Evolutionary conservation across 805 yeast species (phyloP).

Genomic region (Saccharomyces mikatae): DNA sequence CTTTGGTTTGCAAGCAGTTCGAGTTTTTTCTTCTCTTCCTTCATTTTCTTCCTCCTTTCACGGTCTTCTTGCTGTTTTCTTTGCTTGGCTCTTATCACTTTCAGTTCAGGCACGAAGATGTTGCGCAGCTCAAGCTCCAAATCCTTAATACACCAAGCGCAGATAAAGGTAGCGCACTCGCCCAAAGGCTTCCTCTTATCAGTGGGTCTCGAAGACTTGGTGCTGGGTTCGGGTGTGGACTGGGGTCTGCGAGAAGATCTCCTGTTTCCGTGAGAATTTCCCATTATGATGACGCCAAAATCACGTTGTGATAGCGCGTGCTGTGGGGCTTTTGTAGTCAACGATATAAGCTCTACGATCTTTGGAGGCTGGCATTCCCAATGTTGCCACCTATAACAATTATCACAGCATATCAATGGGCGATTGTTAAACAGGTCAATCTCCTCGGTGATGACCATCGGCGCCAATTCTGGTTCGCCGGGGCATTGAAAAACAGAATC

Average conservation of each 20-base stretch:
- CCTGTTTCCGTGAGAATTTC: conserved; percentile 11
- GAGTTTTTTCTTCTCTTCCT: conserved; percentile 14
- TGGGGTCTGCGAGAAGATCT: conserved; percentile 16
- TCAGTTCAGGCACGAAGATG: conserved; percentile 21
- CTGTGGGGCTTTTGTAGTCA: conserved; percentile 4
- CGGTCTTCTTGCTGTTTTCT: conserved; percentile 23
- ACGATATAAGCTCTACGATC: conserved; percentile 11
- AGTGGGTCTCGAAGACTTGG: conserved; percentile 15
- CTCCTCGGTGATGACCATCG: conserved; percentile 6
- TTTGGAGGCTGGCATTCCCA: conserved; percentile 24
- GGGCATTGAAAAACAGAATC: conserved; percentile 30
- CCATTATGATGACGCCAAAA: conserved; percentile 17
- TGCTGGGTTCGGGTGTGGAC: conserved; percentile 2
- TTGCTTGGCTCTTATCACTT: conserved; percentile 16
- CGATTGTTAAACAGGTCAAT: conserved; percentile 9
- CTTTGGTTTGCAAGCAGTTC: background rate
- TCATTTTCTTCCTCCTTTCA: conserved; percentile 21
- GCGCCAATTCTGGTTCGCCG: conserved; percentile 2
- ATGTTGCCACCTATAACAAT: conserved; percentile 29
- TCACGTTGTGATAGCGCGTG: conserved; percentile 9
- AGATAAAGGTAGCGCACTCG: conserved; percentile 19
- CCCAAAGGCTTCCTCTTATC: conserved; percentile 18
- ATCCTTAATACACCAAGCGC: conserved; percentile 19
- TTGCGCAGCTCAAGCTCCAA: conserved; percentile 18
- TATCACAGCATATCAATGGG: conserved; percentile 28